Base-by-base conservation (phyloP, 768 basidiomycete genomes). In the Phanerochaete carnosa region DNA sequence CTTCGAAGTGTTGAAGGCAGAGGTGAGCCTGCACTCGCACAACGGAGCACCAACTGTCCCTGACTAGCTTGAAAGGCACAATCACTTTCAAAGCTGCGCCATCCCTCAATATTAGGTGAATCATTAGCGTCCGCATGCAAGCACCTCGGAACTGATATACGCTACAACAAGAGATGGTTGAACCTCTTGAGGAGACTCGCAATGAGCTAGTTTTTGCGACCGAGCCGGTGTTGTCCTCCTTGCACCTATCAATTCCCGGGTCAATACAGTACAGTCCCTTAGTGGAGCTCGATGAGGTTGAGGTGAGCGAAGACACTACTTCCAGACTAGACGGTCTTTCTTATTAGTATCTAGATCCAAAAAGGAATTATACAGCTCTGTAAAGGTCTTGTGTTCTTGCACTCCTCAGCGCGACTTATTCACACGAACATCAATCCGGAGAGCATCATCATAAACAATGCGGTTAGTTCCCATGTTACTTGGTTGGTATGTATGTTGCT, bases 351-450 rank as follows among this genome's bases (percentile, higher is more conserved):
- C 3, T 62, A 94, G 91, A 94, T 98, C 39, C 97, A 98, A 71
- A 98, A 98, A 74, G 97, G 97, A 15, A 88, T 96, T 32, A 79
- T 98, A 45, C 97, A 98, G 71, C 74, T 99, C 12, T 90, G 90
- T 83, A 93, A 92, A 74, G 92, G 92, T 13, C 82, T 94, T 25
- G 83, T 84, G 4, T 99, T 99, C 74, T 76, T 99, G 16, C 97
- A 99, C 75, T 86, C 85, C 12, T 95, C 94, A 26, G 97, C 94
- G 5, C 92, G 90, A 62, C 74, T 95, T 33, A 92, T 99, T 47
- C 97, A 99, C 69, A 86, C 93, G 25, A 97, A 99, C 69, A 74
- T 99, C 22, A 88, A 84, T 25, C 89, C 90, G 3, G 94, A 96
- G 66, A 90, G 85, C 59, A 84, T 99, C 58, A 78, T 98, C 7